phyloP scores from a whole-genome alignment of 805 yeast genomes.

The Candida alai region DNA sequence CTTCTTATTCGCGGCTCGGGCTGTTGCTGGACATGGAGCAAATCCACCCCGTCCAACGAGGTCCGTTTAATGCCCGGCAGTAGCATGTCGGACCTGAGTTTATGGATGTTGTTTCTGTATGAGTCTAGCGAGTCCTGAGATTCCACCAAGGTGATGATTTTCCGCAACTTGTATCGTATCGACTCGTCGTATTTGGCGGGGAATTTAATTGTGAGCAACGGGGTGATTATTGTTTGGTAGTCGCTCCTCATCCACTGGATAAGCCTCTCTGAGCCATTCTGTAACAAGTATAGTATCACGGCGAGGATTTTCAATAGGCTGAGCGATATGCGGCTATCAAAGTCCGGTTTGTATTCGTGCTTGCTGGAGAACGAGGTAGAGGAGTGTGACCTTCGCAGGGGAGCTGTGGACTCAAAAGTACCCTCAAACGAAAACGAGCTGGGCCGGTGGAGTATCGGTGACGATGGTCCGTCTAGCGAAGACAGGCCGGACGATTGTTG shows the following conservation, averaged over 20 bases:
- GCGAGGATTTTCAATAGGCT: constrained; percentile 45
- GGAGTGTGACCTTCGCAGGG: constrained; percentile 8
- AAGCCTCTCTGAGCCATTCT: constrained; percentile 52
- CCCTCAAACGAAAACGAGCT: neutral
- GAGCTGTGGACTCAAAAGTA: too few relatives aligned
- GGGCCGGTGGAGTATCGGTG: constrained; percentile 2
- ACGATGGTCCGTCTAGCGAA: neutral
- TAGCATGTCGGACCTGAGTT: constrained; percentile 39
- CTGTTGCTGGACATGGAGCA: constrained; percentile 4
- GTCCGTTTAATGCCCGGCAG: constrained; percentile 30
- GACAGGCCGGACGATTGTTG: neutral
- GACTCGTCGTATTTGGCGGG: constrained; percentile 21
- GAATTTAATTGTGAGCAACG: constrained; percentile 13
- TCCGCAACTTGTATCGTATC: constrained; percentile 35
- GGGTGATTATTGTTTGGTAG: constrained; percentile 13
- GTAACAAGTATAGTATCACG: constrained; percentile 46
- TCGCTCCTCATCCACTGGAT: constrained; percentile 37
- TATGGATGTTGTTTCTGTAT: constrained; percentile 41
- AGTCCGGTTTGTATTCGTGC: neutral
- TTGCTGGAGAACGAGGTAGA: neutral
- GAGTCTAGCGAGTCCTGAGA: constrained; percentile 29
- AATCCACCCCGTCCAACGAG: constrained; percentile 9
- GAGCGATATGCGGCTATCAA: constrained; percentile 8
- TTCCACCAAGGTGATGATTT: constrained; percentile 26
- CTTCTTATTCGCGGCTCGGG: constrained; percentile 1